These are phyloP conservation scores for Heliamphora exappendiculata DNA, from an alignment of 148 eudicot species.

Conservation along the genomic window DNA sequence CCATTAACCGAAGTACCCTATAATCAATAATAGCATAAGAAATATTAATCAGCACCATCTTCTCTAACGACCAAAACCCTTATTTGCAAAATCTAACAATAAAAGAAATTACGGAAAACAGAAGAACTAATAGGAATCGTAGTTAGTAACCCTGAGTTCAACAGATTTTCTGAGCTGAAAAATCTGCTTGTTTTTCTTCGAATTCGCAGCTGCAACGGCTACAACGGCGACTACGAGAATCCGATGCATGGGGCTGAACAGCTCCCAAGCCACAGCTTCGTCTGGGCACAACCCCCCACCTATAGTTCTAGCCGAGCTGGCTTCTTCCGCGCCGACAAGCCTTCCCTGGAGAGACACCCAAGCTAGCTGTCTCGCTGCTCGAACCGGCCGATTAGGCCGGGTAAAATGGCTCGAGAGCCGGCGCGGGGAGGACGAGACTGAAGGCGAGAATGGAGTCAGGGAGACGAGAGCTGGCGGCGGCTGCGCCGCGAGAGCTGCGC, in stretches of 20 bases:
- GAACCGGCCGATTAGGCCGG: conserved; percentile 41
- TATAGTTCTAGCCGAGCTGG: conserved; percentile 47
- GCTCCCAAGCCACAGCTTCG: conserved; percentile 72
- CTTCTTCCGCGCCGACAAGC: conserved; percentile 73
- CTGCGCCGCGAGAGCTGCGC: background rate
- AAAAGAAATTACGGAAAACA: background rate
- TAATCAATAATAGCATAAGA: background rate
- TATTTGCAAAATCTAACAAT: background rate
- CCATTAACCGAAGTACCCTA: conserved; percentile 7
- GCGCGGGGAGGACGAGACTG: conserved; percentile 33
- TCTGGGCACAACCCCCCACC: conserved; percentile 30
- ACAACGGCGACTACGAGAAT: conserved; percentile 60
- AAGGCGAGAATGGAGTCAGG: conserved; percentile 22
- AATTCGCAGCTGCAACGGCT: conserved; percentile 54
- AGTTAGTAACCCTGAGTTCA: conserved; percentile 61
- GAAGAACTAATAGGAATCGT: background rate
- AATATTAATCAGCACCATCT: background rate
- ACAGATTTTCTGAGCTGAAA: conserved; percentile 45
- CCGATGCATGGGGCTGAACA: conserved; percentile 75
- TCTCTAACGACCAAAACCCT: background rate
- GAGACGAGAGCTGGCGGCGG: background rate
- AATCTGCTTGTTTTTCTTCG: conserved; percentile 53
- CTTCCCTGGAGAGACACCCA: conserved; percentile 80
- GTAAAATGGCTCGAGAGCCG: conserved; percentile 64
- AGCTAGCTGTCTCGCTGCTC: conserved; percentile 33